Evolutionary conservation across 2,329 filamentous ascomycete genomes (phyloP).

Genomic region (Neobulgaria alba): DNA sequence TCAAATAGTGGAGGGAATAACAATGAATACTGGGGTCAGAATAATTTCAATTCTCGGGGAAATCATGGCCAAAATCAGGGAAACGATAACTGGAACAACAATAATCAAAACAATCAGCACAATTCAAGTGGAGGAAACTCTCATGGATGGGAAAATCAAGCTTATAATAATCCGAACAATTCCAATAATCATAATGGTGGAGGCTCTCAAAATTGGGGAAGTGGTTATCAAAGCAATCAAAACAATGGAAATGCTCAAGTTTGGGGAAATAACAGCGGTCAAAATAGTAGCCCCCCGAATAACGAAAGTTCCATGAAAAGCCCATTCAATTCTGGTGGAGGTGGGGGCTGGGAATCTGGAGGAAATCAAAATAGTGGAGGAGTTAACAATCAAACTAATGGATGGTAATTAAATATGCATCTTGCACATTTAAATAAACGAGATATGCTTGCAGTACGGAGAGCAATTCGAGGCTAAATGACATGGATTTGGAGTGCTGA

Average conservation of each 20-base stretch:
- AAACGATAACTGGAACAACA: background rate
- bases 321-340: no score
- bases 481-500: no score
- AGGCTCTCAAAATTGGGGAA: background rate
- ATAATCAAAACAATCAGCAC: background rate
- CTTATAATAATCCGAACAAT: background rate
- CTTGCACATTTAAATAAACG: no score
- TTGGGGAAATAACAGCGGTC: no score
- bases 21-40: background rate
- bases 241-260: background rate
- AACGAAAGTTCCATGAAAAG: no score
- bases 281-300: no score
- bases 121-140: background rate
- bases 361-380: no score
- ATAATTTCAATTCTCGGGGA: slow-evolving; percentile 4
- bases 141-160: background rate
- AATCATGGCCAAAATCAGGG: slow-evolving; percentile 1
- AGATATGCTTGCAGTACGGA: no score
- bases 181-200: background rate
- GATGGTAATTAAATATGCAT: no score
- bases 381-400: no score
- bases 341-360: no score
- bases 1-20: background rate
- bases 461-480: no score
- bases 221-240: background rate